Base-by-base conservation (phyloP, 768 basidiomycete species). In the Vararia minispora region DNA sequence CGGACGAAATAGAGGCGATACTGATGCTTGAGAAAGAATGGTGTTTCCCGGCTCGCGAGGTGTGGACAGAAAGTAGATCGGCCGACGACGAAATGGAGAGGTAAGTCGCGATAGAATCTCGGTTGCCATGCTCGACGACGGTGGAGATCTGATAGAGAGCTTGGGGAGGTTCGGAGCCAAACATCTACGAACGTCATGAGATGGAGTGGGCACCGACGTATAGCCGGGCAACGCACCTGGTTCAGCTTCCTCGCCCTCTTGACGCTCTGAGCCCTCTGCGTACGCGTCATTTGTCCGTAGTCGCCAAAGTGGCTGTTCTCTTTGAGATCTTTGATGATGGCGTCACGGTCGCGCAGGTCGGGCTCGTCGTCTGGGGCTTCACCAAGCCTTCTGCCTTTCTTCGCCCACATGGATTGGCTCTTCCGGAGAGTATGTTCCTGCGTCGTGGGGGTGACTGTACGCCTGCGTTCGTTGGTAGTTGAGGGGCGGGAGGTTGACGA, bases 221-320 rank as follows among this genome's bases (percentile, higher is more conserved):
- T 23, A 26, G 26, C 30, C 43, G 33, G 31, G 18, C 16, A 28
- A 35, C 55, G 22, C 45, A 74, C 72, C 62, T 72, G 66, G 5
- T 63, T 52, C 57, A 74, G 66, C 53, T 74, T 74, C 42, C 63
- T 52, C 22, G 68, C 69, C 22, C 71, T 64, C 44, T 59, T 62
- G 39, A 74, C 60, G 37, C 60, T 64, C 40, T 64, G 41, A 7
- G 57, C 49, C 37, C 63, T 55, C 47, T 71, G 61, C 33, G 52
- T 55, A 39, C 62, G 64, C 11, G 43, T 45, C 40, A 53, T 37
- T 9, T 46, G 37, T 10, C 20, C 40, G 27, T 33, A 34, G 10
- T 12, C 34, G 36, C 17, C 26, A 31, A 21, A 37, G 36, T 6
- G 18, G 26, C 29, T 37, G n/a, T n/a, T n/a, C n/a, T n/a, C n/a